Conservation (phyloP, 2,329 filamentous ascomycete genomes). For the Thyridium curvatum region DNA sequence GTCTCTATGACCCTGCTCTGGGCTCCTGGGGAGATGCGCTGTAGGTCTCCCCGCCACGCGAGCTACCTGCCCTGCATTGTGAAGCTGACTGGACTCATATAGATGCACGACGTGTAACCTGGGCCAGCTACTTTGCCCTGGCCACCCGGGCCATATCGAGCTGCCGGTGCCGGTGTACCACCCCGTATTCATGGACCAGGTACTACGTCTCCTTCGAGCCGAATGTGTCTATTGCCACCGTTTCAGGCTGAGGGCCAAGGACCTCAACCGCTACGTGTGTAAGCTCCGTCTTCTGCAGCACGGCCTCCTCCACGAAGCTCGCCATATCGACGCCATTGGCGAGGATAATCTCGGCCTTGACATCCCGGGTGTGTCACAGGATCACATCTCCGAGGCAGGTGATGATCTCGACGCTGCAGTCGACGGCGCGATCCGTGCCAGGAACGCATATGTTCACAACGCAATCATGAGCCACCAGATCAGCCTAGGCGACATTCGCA, state of each 20-base stretch:
- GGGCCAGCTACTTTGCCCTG: slow-evolving; percentile 74
- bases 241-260: slow-evolving; percentile 70
- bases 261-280: slow-evolving; percentile 74
- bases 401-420: slow-evolving; percentile 53
- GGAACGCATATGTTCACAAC: slow-evolving; percentile 64
- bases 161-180: slow-evolving; percentile 92
- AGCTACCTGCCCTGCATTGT: background rate
- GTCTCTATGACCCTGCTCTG: slow-evolving; percentile 86
- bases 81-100: slow-evolving; percentile 10
- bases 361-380: slow-evolving; percentile 28
- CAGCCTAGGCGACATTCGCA: slow-evolving; percentile 40
- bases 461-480: slow-evolving; percentile 57
- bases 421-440: slow-evolving; percentile 45
- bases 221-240: slow-evolving; percentile 89
- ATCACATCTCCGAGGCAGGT: slow-evolving; percentile 53
- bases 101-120: slow-evolving; percentile 93
- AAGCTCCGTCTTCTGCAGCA: slow-evolving; percentile 81
- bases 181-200: slow-evolving; percentile 92
- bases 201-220: slow-evolving; percentile 75
- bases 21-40: slow-evolving; percentile 82
- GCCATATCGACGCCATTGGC: slow-evolving; percentile 46
- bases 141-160: slow-evolving; percentile 92
- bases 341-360: slow-evolving; percentile 39
- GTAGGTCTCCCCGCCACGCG: slow-evolving; percentile 59
- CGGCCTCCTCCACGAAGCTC: slow-evolving; percentile 68